These are phyloP conservation scores for Fermentozyma sake DNA, from an alignment of 1,139 yeast species.

Conservation along the genomic window DNA sequence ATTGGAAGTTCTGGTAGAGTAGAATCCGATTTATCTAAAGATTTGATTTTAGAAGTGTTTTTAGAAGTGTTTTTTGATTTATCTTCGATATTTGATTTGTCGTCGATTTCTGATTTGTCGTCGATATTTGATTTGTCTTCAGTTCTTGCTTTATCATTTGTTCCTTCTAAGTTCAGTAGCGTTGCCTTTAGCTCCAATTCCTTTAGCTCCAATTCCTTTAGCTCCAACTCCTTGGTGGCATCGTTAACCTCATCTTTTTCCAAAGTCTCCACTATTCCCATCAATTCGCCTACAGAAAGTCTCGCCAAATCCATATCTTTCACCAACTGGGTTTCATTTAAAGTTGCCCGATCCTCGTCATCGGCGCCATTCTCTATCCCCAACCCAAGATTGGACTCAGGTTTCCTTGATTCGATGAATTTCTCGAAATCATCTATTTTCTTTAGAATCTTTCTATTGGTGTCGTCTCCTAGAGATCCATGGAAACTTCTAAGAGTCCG, in stretches of 20 bases:
- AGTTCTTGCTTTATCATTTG: no score
- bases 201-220: constrained; percentile 2
- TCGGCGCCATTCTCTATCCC: no score
- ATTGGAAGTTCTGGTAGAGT: background rate
- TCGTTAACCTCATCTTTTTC: constrained; percentile 6
- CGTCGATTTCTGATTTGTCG: background rate
- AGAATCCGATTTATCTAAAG: constrained; percentile 1
- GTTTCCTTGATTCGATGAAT: constrained; percentile 1
- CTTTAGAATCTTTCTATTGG: constrained; percentile 13
- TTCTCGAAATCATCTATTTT: constrained; percentile 16
- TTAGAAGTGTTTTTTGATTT: constrained; percentile 4
- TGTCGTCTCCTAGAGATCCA: constrained; percentile 28
- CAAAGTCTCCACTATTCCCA: constrained; percentile 15
- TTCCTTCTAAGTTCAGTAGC: no score
- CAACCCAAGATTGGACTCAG: no score
- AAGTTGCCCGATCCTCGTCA: no score
- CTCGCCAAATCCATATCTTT: constrained; percentile 5
- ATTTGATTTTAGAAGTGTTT: no score
- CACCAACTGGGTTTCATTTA: no score
- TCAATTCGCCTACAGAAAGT: constrained; percentile 14
- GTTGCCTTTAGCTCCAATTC: constrained; percentile 2
- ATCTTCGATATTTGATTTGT: background rate
- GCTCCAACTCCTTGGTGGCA: background rate
- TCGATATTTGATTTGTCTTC: no score
- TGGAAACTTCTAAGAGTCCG: constrained; percentile 24